Conservation (phyloP, 2,329 filamentous ascomycete species). For the Fusarium begoniae region DNA sequence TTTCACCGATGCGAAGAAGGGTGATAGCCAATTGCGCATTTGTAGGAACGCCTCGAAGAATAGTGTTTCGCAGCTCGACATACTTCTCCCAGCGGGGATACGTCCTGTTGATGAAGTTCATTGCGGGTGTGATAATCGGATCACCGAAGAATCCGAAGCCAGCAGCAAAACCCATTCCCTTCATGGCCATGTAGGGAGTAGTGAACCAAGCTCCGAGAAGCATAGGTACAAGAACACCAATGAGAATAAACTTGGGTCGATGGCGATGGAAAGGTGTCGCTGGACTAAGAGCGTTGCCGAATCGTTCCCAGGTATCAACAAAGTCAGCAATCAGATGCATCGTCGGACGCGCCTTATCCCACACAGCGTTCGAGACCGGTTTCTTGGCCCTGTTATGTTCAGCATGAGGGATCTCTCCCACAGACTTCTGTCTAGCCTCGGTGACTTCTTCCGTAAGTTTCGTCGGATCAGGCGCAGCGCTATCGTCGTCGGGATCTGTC, state of each 20-base stretch:
- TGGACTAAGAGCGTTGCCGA: conserved; percentile 67
- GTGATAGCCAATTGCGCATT: conserved; percentile 87
- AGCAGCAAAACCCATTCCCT: conserved; percentile 71
- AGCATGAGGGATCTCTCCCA: conserved; percentile 55
- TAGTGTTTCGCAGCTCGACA: conserved; percentile 76
- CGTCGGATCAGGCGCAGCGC: conserved; percentile 62
- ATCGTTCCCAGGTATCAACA: conserved; percentile 61
- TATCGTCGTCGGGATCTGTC: conserved; percentile 64
- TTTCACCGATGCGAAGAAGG: conserved; percentile 81
- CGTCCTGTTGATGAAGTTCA: conserved; percentile 67
- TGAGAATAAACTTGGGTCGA: conserved; percentile 63
- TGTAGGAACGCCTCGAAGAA: conserved; percentile 84
- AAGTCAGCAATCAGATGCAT: conserved; percentile 67
- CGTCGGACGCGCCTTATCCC: conserved; percentile 76
- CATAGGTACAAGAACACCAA: conserved; percentile 60
- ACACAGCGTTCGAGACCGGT: conserved; percentile 79
- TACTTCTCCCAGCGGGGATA: conserved; percentile 80
- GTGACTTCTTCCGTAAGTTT: conserved; percentile 50
- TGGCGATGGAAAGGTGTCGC: conserved; percentile 68
- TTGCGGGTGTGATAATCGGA: conserved; percentile 70
- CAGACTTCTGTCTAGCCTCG: conserved; percentile 53
- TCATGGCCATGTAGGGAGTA: conserved; percentile 69
- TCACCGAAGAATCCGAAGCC: conserved; percentile 85
- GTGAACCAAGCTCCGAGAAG: conserved; percentile 63
- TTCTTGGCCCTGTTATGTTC: conserved; percentile 78